phyloP scores from a whole-genome alignment of 352 stramenopile species.

The Pythium rhizo-oryzae region DNA sequence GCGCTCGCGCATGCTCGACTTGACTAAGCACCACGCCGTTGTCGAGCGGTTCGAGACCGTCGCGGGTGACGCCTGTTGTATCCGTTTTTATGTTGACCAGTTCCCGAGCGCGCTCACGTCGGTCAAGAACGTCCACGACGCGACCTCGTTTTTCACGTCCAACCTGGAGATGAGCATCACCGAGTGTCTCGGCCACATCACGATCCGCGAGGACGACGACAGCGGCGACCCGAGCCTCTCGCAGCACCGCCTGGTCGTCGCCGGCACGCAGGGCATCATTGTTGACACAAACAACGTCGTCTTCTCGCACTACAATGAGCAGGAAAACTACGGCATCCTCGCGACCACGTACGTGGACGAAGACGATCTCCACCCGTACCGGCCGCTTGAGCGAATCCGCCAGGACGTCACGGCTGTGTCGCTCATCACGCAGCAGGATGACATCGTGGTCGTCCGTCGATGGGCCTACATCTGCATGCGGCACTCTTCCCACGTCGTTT shows the following conservation, averaged over 20 bases:
- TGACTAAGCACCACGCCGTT: constrained; percentile 39
- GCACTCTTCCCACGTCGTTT: constrained; percentile 38
- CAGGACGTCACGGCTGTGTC: constrained; percentile 52
- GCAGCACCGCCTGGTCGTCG: constrained; percentile 54
- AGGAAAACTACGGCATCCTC: constrained; percentile 37
- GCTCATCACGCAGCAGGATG: constrained; percentile 30
- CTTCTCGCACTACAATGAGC: constrained; percentile 29
- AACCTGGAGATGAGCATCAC: constrained; percentile 78
- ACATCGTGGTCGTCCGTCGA: constrained; percentile 33
- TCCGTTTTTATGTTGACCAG: constrained; percentile 54
- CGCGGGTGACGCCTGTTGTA: constrained; percentile 50
- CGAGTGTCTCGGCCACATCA: constrained; percentile 65
- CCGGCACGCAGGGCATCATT: constrained; percentile 34
- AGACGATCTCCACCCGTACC: constrained; percentile 50
- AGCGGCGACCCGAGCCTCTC: constrained; percentile 40
- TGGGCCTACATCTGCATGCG: constrained; percentile 44
- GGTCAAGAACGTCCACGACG: constrained; percentile 55
- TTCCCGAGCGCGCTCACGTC: constrained; percentile 37
- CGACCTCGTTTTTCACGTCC: constrained; percentile 51
- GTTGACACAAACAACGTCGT: constrained; percentile 36
- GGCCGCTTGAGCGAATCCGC: constrained; percentile 35
- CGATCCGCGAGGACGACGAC: constrained; percentile 74
- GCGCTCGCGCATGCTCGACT: constrained; percentile 42
- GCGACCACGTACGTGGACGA: constrained; percentile 43
- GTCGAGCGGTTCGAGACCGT: constrained; percentile 50